Evolutionary conservation across 2,329 filamentous ascomycete genomes (phyloP), one percentile per base, ranked within the genome.

Genomic region (Penicillium sp.): DNA sequence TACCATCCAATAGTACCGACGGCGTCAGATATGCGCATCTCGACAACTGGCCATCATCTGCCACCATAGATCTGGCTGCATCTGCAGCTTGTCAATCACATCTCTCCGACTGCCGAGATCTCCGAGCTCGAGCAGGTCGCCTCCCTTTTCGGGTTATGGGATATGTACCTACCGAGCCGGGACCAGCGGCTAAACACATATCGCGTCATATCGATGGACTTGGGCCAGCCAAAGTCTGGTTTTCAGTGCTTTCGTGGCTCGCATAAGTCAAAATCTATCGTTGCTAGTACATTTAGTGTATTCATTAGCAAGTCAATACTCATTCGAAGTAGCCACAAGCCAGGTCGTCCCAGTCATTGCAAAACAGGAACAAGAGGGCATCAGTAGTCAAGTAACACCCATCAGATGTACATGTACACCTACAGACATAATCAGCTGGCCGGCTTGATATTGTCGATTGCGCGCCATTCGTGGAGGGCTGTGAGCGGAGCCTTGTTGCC

Each of bases 1-100:
- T 8, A 15, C 45, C n/a, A 49, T 7, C 25, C 28, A n/a, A 20
- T 49, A 35, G 3, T 17, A 34, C 45, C 5, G 28, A 48, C 15
- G 12, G 28, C 11, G 45, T n/a, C 28, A 12, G 7, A 14, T 38
- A 20, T 47, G 42, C 48, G 50, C 49, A 25, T 35, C n/a, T 31
- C 15, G n/a, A 25, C 20, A 34, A 28, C 31, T 42, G 22, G 25
- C 31, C 55, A 38, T 48, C 41, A 54, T 48, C 49, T 47, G 20
- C 31, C 25, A 45, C 28, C 54, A n/a, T 51, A 34, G 17, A 38
- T 28, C 12, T 55, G 28, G 45, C 57, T 50, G 42, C 51, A 41
- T 51, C 35, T 47, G 47, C 54, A 34, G 14, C 6, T 17, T 50
- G 47, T 50, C 28, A 35, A 50, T 50, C 31, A 37, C 31, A 15